A percentile compares a stretch with the other conserved stretches of the same genome.
phyloP scores from a whole-genome alignment of 106 monocot genomes.

The Dendrobium officinale region DNA sequence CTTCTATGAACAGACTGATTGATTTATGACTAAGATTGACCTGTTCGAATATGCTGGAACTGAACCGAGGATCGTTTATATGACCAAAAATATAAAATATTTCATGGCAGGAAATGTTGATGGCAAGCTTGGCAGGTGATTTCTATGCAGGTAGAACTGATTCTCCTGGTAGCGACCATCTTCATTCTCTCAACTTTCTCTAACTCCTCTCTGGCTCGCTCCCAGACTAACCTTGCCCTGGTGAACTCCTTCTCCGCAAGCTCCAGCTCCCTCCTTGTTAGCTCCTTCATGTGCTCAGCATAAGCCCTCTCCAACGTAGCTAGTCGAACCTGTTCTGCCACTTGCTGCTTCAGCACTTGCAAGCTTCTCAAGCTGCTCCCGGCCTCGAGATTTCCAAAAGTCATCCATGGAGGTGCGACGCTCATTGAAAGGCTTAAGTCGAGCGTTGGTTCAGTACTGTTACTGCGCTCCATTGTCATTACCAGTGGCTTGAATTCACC shows the following conservation, averaged over 20 bases:
- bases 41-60: not conserved
- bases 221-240: conserved; percentile 67
- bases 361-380: conserved; percentile 13
- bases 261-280: conserved; percentile 61
- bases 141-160: conserved; percentile 35
- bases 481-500: not conserved
- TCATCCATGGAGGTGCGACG: conserved; percentile 9
- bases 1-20: not conserved
- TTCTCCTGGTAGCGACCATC: conserved; percentile 37
- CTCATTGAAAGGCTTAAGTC: conserved; percentile 58
- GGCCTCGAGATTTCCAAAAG: conserved; percentile 12
- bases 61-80: not conserved
- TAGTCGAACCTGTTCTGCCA: conserved; percentile 53
- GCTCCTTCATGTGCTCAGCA: conserved; percentile 59
- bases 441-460: conserved; percentile 12
- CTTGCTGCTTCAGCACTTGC: conserved; percentile 45
- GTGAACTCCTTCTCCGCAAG: conserved; percentile 68
- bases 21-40: not conserved
- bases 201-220: conserved; percentile 58
- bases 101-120: conserved; percentile 43
- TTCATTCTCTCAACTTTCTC: conserved; percentile 78
- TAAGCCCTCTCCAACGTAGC: conserved; percentile 57
- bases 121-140: conserved; percentile 67
- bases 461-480: too few species aligned
- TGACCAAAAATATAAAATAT: not conserved